Percentiles rank a stretch among this genome's conserved stretches.
Conservation (phyloP, 169 alveolate genomes). For the Cryptosporidium xiaoi region DNA sequence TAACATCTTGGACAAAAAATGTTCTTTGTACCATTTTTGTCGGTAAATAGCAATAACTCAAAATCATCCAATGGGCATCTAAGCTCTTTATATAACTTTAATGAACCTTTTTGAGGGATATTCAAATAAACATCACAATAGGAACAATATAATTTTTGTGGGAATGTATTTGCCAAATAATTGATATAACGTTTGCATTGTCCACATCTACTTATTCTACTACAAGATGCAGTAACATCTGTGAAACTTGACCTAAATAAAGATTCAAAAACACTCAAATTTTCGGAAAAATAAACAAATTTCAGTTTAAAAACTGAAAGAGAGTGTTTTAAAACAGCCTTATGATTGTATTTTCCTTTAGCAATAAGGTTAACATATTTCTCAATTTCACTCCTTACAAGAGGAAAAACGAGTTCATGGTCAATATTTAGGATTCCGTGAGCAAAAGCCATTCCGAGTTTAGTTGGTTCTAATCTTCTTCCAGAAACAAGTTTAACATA, state of each 20-base stretch:
- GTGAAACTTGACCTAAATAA: slow-evolving; percentile 80
- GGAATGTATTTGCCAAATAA: slow-evolving; percentile 77
- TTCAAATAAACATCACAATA: slow-evolving; percentile 80
- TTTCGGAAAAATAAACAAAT: slow-evolving; percentile 83
- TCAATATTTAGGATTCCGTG: slow-evolving; percentile 92
- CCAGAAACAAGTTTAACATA: slow-evolving; percentile 90
- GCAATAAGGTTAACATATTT: slow-evolving; percentile 90
- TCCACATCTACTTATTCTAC: slow-evolving; percentile 82
- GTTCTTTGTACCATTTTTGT: slow-evolving; percentile 75
- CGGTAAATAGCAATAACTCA: slow-evolving; percentile 80
- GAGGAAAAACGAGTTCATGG: slow-evolving; percentile 90
- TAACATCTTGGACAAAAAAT: slow-evolving; percentile 84
- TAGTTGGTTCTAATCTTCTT: slow-evolving; percentile 92
- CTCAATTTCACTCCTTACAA: slow-evolving; percentile 93
- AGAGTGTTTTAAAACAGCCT: slow-evolving; percentile 86
- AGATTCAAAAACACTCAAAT: slow-evolving; percentile 81
- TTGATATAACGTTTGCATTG: slow-evolving; percentile 83
- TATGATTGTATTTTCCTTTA: slow-evolving; percentile 87
- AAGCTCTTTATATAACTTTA: slow-evolving; percentile 82
- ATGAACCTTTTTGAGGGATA: slow-evolving; percentile 84
- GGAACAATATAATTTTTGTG: slow-evolving; percentile 81
- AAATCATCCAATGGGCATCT: slow-evolving; percentile 86
- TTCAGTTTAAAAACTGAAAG: slow-evolving; percentile 87
- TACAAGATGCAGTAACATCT: slow-evolving; percentile 78
- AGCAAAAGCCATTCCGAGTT: slow-evolving; percentile 91